Percentiles rank a stretch among this genome's conserved stretches.
Evolutionary conservation across 169 alveolate species (phyloP).

Genomic region (Cryptosporidium xiaoi): DNA sequence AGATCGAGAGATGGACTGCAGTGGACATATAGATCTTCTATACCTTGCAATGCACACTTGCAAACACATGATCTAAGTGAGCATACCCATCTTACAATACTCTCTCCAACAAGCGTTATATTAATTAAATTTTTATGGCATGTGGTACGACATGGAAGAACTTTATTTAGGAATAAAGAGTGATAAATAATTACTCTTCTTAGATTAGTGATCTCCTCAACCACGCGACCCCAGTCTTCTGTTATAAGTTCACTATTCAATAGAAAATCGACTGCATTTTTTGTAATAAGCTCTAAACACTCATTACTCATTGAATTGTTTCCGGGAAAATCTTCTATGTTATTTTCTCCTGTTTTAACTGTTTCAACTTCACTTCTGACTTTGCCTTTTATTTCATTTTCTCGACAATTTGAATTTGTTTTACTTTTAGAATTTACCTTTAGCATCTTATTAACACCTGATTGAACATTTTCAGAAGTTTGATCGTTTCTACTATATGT

Average conservation of each 20-base stretch:
- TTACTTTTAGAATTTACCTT: background rate
- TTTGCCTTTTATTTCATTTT: background rate
- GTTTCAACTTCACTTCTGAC: background rate
- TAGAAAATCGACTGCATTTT: slow-evolving; percentile 46
- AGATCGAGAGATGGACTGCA: slow-evolving; percentile 54
- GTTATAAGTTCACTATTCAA: slow-evolving; percentile 25
- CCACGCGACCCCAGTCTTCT: slow-evolving; percentile 61
- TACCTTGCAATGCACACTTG: slow-evolving; percentile 57
- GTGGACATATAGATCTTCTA: slow-evolving; percentile 50
- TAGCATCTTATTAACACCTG: slow-evolving; percentile 31
- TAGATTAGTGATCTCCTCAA: slow-evolving; percentile 62
- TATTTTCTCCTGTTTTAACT: background rate
- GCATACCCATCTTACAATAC: slow-evolving; percentile 62
- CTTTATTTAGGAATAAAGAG: slow-evolving; percentile 38
- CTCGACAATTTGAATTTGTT: background rate
- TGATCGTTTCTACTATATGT: background rate
- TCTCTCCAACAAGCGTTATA: slow-evolving; percentile 49
- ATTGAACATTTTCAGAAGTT: slow-evolving; percentile 54
- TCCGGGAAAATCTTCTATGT: slow-evolving; percentile 41
- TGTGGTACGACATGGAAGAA: background rate
- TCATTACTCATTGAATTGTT: slow-evolving; percentile 19
- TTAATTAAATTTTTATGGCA: slow-evolving; percentile 11
- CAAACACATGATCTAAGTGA: slow-evolving; percentile 72
- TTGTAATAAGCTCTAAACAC: slow-evolving; percentile 21
- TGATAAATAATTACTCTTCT: slow-evolving; percentile 56